Evolutionary conservation across 2,329 filamentous ascomycete species (phyloP).

Genomic region (Calonectria montana): DNA sequence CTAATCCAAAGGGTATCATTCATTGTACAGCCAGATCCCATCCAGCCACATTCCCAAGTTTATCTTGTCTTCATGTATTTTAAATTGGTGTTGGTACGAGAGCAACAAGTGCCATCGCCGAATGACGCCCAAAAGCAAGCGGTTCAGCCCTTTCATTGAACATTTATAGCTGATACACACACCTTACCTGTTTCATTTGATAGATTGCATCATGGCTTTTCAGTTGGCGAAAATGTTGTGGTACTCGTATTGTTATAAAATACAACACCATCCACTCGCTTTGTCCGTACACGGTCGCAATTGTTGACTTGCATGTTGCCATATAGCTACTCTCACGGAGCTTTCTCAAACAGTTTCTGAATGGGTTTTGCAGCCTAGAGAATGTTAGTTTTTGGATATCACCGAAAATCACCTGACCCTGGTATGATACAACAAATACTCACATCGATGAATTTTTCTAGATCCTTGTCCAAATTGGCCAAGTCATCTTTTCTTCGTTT

Average conservation of each 20-base stretch:
- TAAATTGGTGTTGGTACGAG: background rate
- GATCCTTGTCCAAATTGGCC: constrained; percentile 87
- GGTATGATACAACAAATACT: constrained; percentile 45
- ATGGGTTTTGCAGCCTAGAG: constrained; percentile 86
- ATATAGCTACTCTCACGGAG: constrained; percentile 50
- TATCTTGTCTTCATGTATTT: background rate
- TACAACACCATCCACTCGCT: background rate
- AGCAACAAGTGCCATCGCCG: background rate
- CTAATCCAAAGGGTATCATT: constrained; percentile 18
- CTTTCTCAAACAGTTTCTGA: constrained; percentile 86
- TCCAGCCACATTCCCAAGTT: background rate
- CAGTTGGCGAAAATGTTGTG: background rate
- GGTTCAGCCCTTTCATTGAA: background rate
- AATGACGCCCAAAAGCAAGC: background rate
- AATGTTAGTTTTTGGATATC: constrained; percentile 28
- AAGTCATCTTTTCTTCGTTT: constrained; percentile 95
- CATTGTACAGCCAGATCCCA: background rate
- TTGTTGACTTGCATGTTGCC: background rate
- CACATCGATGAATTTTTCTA: constrained; percentile 94
- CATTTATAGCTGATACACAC: no score
- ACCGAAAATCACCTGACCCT: background rate
- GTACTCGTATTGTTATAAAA: background rate
- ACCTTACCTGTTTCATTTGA: background rate
- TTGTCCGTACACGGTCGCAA: background rate
- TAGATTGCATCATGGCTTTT: background rate